Evolutionary conservation across 148 eudicot genomes (phyloP), one percentile per base, ranked within the genome.

Genomic region (Cornus controversa): DNA sequence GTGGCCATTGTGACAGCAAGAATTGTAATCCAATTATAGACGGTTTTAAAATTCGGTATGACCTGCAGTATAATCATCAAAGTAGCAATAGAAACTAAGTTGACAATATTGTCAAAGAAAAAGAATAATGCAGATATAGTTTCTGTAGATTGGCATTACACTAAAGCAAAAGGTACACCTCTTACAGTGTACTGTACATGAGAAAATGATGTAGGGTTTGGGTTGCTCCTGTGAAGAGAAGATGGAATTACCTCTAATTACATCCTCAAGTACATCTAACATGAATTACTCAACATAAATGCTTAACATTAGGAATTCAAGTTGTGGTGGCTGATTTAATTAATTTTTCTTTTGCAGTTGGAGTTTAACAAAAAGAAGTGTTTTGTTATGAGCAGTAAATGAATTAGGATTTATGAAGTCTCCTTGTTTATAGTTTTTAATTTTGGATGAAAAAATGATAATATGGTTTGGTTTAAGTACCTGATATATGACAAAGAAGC

Each of bases 1-100:
- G 74, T 71, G 62, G 74, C 54, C 31, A 71, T 8, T 71, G 34
- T 22, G 50, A 47, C n/a, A 26, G 74, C 62, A 47, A 26, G 23
- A 22, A 71, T 50, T 29, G n/a, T 45, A 15, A 5, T 11, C 62
- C 62, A 71, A 0, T 24, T 47, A 71, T 45, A 47, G 20, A 71
- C 60, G 5, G 0, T 15, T 27, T 9, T 31, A 50, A 45, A 50
- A 16, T 50, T 47, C 26, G 60, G 62, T 25, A 71, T 5, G 22
- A 45, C 31, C 54, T 70, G 57, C 20, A 54, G 36, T 37, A 28
- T 63, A 63, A 40, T 24, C 23, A 24, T n/a, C 67, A 63, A 63
- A 60, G 23, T 60, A 60, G 65, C 24, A n/a, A 60, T 5, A 26
- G 31, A 24, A 65, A 65, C 5, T 54, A 5, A 13, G 20, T 1